Evolutionary conservation across 1,139 yeast genomes (phyloP).

Genomic region (Yamadazyma dendronema): DNA sequence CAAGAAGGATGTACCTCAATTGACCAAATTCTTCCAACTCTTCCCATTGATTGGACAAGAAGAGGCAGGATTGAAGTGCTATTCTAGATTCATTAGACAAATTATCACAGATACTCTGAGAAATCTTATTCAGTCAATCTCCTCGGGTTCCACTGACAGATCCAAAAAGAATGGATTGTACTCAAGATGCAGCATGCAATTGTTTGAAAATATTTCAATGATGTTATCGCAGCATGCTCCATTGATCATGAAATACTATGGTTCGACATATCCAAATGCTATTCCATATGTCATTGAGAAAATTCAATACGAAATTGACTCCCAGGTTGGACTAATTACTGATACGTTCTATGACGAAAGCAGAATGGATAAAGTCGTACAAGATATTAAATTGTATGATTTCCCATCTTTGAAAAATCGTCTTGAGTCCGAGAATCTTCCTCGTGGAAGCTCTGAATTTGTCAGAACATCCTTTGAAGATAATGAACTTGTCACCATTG

Average conservation of each 20-base stretch:
- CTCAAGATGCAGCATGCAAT: conserved; percentile 66
- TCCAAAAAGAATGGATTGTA: conserved; percentile 47
- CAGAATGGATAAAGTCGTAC: conserved; percentile 53
- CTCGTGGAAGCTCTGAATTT: conserved; percentile 11
- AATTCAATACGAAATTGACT: conserved; percentile 84
- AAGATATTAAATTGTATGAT: conserved; percentile 56
- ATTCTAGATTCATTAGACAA: conserved; percentile 81
- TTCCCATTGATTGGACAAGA: conserved; percentile 84
- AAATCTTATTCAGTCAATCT: conserved; percentile 44
- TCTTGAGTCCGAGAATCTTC: conserved; percentile 14
- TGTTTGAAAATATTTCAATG: conserved; percentile 82
- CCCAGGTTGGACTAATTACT: conserved; percentile 83
- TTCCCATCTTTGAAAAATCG: conserved; percentile 43
- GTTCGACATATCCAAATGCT: conserved; percentile 47
- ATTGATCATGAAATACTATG: conserved; percentile 71
- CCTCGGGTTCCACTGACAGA: conserved; percentile 26
- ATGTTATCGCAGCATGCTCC: conserved; percentile 86
- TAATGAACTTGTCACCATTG: conserved; percentile 36
- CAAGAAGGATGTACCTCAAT: conserved; percentile 59
- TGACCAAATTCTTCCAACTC: conserved; percentile 78
- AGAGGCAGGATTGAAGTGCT: conserved; percentile 71
- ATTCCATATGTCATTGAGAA: conserved; percentile 66
- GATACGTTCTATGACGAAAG: conserved; percentile 84
- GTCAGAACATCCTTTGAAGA: conserved; percentile 18
- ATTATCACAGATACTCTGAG: conserved; percentile 81